These are phyloP conservation scores for Aspergillus pseudoglaucus DNA, from an alignment of 2,329 filamentous ascomycete genomes.

Conservation along the genomic window DNA sequence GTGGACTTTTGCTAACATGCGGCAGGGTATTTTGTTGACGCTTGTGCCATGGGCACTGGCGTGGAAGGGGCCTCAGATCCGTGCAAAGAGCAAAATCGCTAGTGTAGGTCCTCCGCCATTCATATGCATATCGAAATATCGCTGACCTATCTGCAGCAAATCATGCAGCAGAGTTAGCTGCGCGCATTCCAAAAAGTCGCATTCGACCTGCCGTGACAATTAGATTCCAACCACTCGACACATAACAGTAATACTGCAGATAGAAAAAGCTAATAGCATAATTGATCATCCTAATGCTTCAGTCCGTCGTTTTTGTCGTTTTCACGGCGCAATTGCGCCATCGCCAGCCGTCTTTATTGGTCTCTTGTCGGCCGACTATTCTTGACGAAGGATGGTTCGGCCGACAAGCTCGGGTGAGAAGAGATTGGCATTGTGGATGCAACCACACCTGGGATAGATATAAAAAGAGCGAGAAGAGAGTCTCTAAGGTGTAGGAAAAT, in stretches of 20 bases:
- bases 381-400: constrained; percentile 11
- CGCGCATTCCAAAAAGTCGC: neutral
- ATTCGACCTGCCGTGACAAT: too few relatives aligned
- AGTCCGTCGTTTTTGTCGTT: constrained; percentile 1
- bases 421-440: neutral
- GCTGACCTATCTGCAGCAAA: neutral
- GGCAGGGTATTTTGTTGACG: constrained; percentile 51
- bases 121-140: too few relatives aligned
- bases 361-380: constrained; percentile 19
- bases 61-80: constrained; percentile 67
- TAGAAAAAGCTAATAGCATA: neutral
- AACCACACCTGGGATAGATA: neutral
- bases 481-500: neutral
- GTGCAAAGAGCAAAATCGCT: constrained; percentile 71
- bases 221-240: too few relatives aligned
- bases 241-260: too few relatives aligned
- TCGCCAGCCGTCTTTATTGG: constrained; percentile 23
- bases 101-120: constrained; percentile 38
- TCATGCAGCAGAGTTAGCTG: neutral
- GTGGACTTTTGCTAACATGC: neutral
- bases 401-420: constrained; percentile 14
- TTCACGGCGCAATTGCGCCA: constrained; percentile 26
- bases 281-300: neutral
- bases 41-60: constrained; percentile 76
- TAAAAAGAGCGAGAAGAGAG: too few relatives aligned